A percentile compares a stretch with the other conserved stretches of the same genome.
phyloP scores from a whole-genome alignment of 176 grass and related monocot species.

The Cocos nucifera region DNA sequence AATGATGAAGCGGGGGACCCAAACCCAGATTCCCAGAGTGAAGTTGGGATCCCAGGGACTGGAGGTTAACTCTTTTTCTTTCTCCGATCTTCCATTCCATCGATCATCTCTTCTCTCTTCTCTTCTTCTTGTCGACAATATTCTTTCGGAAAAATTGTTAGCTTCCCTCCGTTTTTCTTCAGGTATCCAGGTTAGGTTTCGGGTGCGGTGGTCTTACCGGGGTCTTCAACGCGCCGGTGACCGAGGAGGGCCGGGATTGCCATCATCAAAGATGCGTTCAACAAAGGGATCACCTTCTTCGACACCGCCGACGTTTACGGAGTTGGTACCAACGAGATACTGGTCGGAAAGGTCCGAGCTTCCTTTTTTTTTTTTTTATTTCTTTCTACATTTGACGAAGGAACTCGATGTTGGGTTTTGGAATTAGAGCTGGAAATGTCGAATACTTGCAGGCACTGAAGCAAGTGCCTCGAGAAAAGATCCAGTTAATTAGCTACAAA shows the following conservation, averaged over 20 bases:
- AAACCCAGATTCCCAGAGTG: too few species aligned
- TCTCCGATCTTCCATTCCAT: too few species aligned
- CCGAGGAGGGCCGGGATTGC: constrained; percentile 40
- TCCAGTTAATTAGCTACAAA: constrained; percentile 85
- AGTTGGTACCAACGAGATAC: constrained; percentile 48
- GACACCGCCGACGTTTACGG: constrained; percentile 78
- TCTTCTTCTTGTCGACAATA: too few species aligned
- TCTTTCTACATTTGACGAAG: not conserved
- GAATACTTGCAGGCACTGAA: constrained; percentile 46
- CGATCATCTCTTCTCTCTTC: too few species aligned
- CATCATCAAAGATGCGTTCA: constrained; percentile 63
- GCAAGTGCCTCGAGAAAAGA: constrained; percentile 54
- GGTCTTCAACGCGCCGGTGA: constrained; percentile 42
- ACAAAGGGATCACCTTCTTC: constrained; percentile 69
- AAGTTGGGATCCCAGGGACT: too few species aligned
- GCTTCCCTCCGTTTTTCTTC: not conserved
- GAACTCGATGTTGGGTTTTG: not conserved
- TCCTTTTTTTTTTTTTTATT: not conserved
- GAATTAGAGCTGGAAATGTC: not conserved
- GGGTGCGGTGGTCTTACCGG: constrained; percentile 65
- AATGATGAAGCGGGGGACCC: too few species aligned
- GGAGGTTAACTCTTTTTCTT: too few species aligned
- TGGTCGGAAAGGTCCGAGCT: constrained; percentile 48
- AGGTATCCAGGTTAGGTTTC: constrained; percentile 86
- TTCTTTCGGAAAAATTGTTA: too few species aligned